A percentile compares a stretch with the other conserved stretches of the same genome.
Conservation (phyloP, 768 basidiomycete species). For the Paxillus ammoniavirescens region DNA sequence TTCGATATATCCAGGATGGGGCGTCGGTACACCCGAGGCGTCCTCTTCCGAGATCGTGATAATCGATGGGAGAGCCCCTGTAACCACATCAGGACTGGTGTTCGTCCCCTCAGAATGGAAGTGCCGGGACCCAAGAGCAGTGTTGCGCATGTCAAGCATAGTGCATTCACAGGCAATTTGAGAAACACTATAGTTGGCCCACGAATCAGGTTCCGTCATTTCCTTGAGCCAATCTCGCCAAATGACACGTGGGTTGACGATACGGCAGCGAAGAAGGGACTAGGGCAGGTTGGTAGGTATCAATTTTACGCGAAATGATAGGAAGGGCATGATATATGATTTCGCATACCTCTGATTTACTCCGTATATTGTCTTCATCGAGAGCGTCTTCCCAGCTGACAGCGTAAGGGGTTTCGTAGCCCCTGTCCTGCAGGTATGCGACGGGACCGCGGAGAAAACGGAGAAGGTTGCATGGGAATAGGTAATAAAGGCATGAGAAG, state of each 20-base stretch:
- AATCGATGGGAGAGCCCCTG: slow-evolving; percentile 3
- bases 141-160: slow-evolving; percentile 64
- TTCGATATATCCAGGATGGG: slow-evolving; percentile 34
- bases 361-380: slow-evolving; percentile 66
- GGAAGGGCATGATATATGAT: neutral
- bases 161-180: slow-evolving; percentile 65
- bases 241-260: slow-evolving; percentile 72
- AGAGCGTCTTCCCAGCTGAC: slow-evolving; percentile 70
- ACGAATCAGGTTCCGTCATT: slow-evolving; percentile 60
- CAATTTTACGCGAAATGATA: neutral
- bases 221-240: slow-evolving; percentile 65
- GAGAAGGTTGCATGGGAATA: slow-evolving; percentile 88
- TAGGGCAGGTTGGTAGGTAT: slow-evolving; percentile 26
- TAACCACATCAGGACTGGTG: slow-evolving; percentile 3
- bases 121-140: slow-evolving; percentile 45
- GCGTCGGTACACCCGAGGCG: slow-evolving; percentile 24
- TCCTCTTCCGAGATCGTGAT: slow-evolving; percentile 21
- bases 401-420: slow-evolving; percentile 57
- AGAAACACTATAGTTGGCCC: slow-evolving; percentile 61
- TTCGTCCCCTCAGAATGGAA: neutral
- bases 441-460: slow-evolving; percentile 73
- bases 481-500: slow-evolving; percentile 82
- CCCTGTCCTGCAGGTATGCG: slow-evolving; percentile 54
- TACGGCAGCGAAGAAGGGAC: slow-evolving; percentile 68
- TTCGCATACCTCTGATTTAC: slow-evolving; percentile 63